These are phyloP conservation scores for Dactylellina parvicollis DNA, from an alignment of 2,329 filamentous ascomycete genomes.

Conservation along the genomic window DNA sequence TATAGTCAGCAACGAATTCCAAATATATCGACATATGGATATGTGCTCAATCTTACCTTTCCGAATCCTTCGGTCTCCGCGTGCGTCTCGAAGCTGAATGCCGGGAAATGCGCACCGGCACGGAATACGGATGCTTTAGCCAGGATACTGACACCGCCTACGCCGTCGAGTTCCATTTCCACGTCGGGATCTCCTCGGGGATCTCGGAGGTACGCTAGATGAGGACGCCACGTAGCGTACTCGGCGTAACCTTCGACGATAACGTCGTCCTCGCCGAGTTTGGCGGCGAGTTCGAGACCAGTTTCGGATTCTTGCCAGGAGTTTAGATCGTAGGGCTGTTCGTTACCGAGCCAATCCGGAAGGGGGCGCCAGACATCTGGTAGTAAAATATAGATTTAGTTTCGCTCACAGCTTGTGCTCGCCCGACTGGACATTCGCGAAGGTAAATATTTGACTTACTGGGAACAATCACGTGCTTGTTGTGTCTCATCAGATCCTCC, in stretches of 20 bases:
- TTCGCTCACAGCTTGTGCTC: slow-evolving; percentile 5
- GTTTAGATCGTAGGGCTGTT: slow-evolving; percentile 97
- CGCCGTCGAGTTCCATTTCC: slow-evolving; percentile 99
- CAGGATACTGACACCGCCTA: slow-evolving; percentile 95
- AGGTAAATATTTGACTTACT: slow-evolving; percentile 71
- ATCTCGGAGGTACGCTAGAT: slow-evolving; percentile 94
- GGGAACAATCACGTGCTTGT: slow-evolving; percentile 97
- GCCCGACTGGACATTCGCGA: background rate
- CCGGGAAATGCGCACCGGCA: slow-evolving; percentile 94
- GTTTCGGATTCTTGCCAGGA: slow-evolving; percentile 99
- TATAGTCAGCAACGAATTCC: slow-evolving; percentile 34
- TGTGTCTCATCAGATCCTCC: slow-evolving; percentile 97
- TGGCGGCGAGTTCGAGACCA: slow-evolving; percentile 89
- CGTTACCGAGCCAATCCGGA: slow-evolving; percentile 96
- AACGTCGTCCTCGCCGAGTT: slow-evolving; percentile 94
- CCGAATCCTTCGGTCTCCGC: slow-evolving; percentile 98
- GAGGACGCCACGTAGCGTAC: slow-evolving; percentile 97
- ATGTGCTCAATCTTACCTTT: slow-evolving; percentile 73
- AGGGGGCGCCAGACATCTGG: slow-evolving; percentile 97
- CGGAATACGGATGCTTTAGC: slow-evolving; percentile 96
- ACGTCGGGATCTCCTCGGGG: slow-evolving; percentile 98
- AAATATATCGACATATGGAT: slow-evolving; percentile 37
- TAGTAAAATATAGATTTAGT: slow-evolving; percentile 3
- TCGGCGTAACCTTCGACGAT: slow-evolving; percentile 99
- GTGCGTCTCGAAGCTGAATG: slow-evolving; percentile 98